These are phyloP conservation scores for Backusella tarrabulga DNA, from an alignment of 192 early-diverging fungal species.

Conservation along the genomic window DNA sequence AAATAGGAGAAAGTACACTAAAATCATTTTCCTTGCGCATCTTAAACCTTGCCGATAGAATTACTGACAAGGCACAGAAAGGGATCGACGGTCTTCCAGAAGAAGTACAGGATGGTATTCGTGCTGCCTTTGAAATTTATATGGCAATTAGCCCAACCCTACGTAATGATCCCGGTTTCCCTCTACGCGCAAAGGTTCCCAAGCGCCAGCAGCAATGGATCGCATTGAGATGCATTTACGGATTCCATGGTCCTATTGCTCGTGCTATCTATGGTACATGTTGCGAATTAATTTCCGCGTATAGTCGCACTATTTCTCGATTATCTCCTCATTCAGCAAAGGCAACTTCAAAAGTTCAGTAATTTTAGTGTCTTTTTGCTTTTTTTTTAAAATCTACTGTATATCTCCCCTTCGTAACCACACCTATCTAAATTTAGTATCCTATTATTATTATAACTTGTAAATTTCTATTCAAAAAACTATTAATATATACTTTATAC, in stretches of 20 bases:
- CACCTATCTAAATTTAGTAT: background rate
- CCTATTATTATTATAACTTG: background rate
- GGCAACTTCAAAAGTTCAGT: background rate
- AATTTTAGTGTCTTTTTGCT: background rate
- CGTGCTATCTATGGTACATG: constrained; percentile 10
- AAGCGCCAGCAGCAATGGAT: constrained; percentile 25
- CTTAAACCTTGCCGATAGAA: constrained; percentile 28
- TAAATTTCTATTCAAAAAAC: background rate
- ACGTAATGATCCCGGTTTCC: constrained; percentile 29
- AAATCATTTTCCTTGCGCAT: constrained; percentile 28
- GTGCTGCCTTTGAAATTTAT: constrained; percentile 47
- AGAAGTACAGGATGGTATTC: constrained; percentile 36
- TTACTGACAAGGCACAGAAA: constrained; percentile 17
- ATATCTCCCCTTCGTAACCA: background rate
- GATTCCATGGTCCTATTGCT: constrained; percentile 12
- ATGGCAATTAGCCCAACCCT: constrained; percentile 41
- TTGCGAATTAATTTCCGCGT: background rate
- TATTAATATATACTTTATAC: background rate
- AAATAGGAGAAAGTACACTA: constrained; percentile 13
- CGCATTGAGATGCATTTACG: constrained; percentile 30
- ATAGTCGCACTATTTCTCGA: background rate
- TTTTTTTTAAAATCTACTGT: background rate
- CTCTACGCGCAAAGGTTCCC: constrained; percentile 34
- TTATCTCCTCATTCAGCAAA: constrained; percentile 1
- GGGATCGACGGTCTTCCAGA: constrained; percentile 41